phyloP scores from a whole-genome alignment of 2,329 filamentous ascomycete genomes.

The Dendrostoma leiphaemia region DNA sequence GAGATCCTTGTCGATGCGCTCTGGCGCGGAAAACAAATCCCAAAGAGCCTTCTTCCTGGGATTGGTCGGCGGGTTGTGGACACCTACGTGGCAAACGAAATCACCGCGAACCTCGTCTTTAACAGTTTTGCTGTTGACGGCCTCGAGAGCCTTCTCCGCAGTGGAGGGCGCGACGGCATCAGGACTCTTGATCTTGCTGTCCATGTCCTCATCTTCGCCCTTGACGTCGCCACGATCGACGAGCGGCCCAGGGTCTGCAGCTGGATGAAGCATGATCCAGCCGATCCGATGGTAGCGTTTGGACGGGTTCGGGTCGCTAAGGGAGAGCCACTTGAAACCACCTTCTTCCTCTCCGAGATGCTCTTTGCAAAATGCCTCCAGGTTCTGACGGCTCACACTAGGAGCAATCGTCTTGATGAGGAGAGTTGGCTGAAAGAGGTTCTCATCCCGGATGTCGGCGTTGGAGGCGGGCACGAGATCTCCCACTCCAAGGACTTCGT shows the following conservation, averaged over 20 bases:
- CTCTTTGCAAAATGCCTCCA: constrained; percentile 93
- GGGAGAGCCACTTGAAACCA: constrained; percentile 91
- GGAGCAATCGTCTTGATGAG: constrained; percentile 98
- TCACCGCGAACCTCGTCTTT: constrained; percentile 91
- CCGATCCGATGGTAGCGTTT: constrained; percentile 98
- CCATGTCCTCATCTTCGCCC: constrained; percentile 62
- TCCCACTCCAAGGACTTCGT: constrained; percentile 88
- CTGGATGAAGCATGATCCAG: constrained; percentile 93
- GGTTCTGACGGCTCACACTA: constrained; percentile 88
- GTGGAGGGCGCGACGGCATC: constrained; percentile 50
- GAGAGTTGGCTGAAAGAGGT: constrained; percentile 82
- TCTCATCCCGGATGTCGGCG: constrained; percentile 86
- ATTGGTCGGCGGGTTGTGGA: constrained; percentile 84
- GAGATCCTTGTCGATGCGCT: constrained; percentile 89
- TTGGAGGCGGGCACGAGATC: constrained; percentile 82
- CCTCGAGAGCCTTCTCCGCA: constrained; percentile 83
- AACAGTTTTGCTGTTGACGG: constrained; percentile 97
- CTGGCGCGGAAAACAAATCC: constrained; percentile 93
- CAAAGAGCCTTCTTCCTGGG: constrained; percentile 93
- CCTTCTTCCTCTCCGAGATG: constrained; percentile 88
- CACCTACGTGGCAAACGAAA: constrained; percentile 95
- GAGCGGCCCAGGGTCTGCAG: constrained; percentile 62
- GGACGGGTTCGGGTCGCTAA: constrained; percentile 94
- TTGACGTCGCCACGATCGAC: constrained; percentile 72
- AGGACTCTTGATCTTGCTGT: constrained; percentile 51